Evolutionary conservation across 2,329 filamentous ascomycete genomes (phyloP), one percentile per base, ranked within the genome.

Genomic region (Alternaria sp.): DNA sequence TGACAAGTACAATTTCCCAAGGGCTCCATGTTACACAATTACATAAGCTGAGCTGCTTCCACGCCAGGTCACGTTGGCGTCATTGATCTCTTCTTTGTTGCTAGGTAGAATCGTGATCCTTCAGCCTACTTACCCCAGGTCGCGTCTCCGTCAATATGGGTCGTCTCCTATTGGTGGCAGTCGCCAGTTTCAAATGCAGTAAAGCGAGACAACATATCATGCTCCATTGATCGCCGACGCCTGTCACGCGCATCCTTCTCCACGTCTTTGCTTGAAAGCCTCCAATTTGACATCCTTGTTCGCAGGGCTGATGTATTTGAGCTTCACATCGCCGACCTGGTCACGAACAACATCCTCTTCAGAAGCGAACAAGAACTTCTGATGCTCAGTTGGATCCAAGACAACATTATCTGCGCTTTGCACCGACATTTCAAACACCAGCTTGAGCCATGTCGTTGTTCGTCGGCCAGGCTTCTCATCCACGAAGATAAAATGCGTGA

Each of bases 341-440:
- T 75, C 74, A 5, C 67, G 66, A 16, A 59, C 60, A 34, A 82
- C 62, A 49, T 83, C 79, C 2, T 81, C 74, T 56, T 81, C 78
- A 2, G 75, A 74, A 18, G 75, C 79, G 73, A 78, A 83, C 2
- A 76, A 46, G 56, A 73, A 79, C 3, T 63, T 61, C 52, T 82
- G 77, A 61, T 83, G 81, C 70, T 83, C 81, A 9, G 73, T 56
- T 4, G 79, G 76, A 55, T 82, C 79, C 56, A 82, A 63, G 3
- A 60, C 54, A 18, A 78, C 51, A 3, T 42, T 46, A 12, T 63
- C 61, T 3, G 64, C 30, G 11, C 66, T 54, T 51, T 76, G 63
- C 28, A 80, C 76, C 57, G 75, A 74, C 30, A 78, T 74, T 44
- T 76, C 67, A 39, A 79, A 78, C 11, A 75, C 70, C 47, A 71